Percentiles rank a stretch among this genome's conserved stretches.
Evolutionary conservation across 2,329 filamentous ascomycete species (phyloP).

Genomic region (Penicillium vulpinum): DNA sequence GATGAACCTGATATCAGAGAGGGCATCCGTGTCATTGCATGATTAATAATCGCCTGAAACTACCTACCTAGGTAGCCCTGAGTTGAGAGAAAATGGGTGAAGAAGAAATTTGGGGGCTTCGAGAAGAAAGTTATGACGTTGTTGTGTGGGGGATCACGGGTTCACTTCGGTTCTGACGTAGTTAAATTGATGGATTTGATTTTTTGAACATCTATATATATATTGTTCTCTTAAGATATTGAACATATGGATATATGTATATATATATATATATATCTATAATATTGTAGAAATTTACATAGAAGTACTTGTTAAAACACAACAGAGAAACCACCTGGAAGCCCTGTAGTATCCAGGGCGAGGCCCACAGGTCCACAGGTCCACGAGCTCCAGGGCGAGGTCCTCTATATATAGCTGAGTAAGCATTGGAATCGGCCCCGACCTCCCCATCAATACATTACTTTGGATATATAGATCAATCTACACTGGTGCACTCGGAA

Average conservation of each 20-base stretch:
- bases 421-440: not conserved
- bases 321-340: not conserved
- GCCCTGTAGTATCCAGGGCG: not conserved
- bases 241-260: too few relatives aligned
- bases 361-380: too few relatives aligned
- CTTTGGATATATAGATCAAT: not conserved
- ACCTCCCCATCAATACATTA: not conserved
- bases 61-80: not conserved
- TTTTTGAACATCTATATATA: too few relatives aligned
- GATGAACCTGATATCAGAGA: conserved; percentile 16
- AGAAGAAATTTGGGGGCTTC: conserved; percentile 20
- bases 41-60: conserved; percentile 20
- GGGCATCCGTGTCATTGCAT: conserved; percentile 16
- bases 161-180: conserved; percentile 17
- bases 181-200: too few relatives aligned
- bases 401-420: not conserved
- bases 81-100: conserved; percentile 10
- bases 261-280: too few relatives aligned
- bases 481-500: not conserved
- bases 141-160: conserved; percentile 29
- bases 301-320: too few relatives aligned
- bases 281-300: too few relatives aligned
- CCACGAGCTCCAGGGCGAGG: not conserved
- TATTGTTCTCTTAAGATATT: too few relatives aligned
- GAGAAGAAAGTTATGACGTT: conserved; percentile 28